These are phyloP conservation scores for Emergomyces africanus DNA, from an alignment of 2,329 filamentous ascomycete genomes.

Conservation along the genomic window DNA sequence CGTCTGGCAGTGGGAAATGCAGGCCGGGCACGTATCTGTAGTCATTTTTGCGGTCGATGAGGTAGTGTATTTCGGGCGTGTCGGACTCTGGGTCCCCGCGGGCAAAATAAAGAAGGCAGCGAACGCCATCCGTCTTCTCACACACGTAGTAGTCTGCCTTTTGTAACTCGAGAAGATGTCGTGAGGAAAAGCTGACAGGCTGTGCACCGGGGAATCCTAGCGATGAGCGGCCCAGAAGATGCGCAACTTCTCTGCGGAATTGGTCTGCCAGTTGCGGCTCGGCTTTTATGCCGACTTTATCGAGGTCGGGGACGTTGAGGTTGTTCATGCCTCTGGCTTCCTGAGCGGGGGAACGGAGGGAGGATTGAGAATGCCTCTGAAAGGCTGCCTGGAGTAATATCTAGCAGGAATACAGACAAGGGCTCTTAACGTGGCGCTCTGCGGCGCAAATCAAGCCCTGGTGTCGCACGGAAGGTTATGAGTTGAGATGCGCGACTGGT, in stretches of 20 bases:
- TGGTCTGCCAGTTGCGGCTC: conserved; percentile 45
- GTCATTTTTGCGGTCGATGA: conserved; percentile 97
- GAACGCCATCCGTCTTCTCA: conserved; percentile 94
- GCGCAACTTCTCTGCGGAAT: conserved; percentile 61
- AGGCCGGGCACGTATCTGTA: conserved; percentile 75
- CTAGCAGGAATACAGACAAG: not conserved
- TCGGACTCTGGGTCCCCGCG: conserved; percentile 39
- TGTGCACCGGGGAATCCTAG: conserved; percentile 76
- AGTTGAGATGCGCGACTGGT: not conserved
- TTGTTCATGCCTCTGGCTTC: conserved; percentile 20
- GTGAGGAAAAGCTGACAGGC: conserved; percentile 77
- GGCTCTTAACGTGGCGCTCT: not conserved
- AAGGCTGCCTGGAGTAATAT: not conserved
- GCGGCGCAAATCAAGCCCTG: not conserved
- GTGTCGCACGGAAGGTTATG: not conserved
- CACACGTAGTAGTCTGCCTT: conserved; percentile 89
- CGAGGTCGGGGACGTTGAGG: conserved; percentile 28
- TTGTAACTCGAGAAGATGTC: conserved; percentile 71
- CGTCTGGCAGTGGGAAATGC: conserved; percentile 63
- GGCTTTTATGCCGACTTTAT: conserved; percentile 47
- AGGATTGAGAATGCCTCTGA: not conserved
- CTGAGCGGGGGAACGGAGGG: not conserved
- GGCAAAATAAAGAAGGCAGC: conserved; percentile 87
- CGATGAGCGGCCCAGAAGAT: conserved; percentile 54
- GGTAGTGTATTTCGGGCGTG: conserved; percentile 63